A percentile compares a stretch with the other conserved stretches of the same genome.
phyloP scores from a whole-genome alignment of 176 grass and related monocot species.

The Themeda triandra region DNA sequence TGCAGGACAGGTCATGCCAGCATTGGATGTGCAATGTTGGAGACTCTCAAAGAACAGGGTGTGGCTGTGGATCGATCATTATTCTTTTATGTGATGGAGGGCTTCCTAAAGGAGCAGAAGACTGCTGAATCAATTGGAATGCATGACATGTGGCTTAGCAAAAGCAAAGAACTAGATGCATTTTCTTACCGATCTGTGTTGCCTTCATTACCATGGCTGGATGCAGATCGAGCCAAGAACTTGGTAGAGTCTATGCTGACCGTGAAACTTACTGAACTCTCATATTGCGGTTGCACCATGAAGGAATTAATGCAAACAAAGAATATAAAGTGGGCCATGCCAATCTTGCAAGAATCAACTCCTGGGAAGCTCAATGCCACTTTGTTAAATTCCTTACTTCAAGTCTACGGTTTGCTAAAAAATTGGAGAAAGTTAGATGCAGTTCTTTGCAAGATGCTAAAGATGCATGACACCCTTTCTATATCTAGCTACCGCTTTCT shows the following conservation, averaged over 20 bases:
- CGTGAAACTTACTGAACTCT: conserved; percentile 19
- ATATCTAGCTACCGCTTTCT: conserved; percentile 75
- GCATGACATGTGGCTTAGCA: conserved; percentile 57
- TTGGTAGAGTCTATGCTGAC: conserved; percentile 42
- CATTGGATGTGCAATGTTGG: conserved; percentile 81
- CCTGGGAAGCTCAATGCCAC: conserved; percentile 31
- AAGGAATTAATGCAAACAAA: conserved; percentile 54
- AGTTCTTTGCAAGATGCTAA: conserved; percentile 72
- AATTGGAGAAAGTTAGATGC: conserved; percentile 53
- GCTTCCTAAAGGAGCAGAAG: conserved; percentile 79
- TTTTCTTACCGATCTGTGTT: conserved; percentile 21
- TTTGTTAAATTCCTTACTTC: conserved; percentile 66
- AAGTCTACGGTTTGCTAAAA: conserved; percentile 47
- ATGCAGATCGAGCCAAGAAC: conserved; percentile 43
- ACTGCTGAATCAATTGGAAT: conserved; percentile 69
- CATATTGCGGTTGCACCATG: conserved; percentile 30
- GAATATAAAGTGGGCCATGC: conserved; percentile 43
- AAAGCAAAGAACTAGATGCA: conserved; percentile 24
- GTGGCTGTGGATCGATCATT: conserved; percentile 38
- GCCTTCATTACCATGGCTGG: conserved; percentile 49
- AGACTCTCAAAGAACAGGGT: conserved; percentile 61
- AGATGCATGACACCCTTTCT: conserved; percentile 47
- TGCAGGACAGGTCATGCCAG: conserved; percentile 61
- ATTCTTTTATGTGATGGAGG: conserved; percentile 57
- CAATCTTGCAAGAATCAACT: conserved; percentile 42